Conservation (phyloP, 1,139 yeast genomes). For the Suhomyces choctaworum region DNA sequence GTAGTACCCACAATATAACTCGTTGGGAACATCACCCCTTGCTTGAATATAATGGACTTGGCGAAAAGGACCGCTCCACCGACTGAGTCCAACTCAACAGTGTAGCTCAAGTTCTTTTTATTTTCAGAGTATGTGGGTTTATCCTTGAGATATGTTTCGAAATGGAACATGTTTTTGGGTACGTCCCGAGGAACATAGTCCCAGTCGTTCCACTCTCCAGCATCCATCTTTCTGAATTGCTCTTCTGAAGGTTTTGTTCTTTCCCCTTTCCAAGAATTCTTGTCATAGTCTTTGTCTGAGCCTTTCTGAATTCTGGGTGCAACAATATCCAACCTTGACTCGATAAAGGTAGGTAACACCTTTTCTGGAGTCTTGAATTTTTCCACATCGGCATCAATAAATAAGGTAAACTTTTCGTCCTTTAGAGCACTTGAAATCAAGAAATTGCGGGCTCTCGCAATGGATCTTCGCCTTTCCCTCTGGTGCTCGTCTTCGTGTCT, state of each 20-base stretch:
- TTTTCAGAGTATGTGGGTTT: conserved; percentile 18
- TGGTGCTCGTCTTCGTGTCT: conserved; percentile 36
- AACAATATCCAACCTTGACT: conserved; percentile 38
- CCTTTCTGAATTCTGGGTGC: conserved; percentile 42
- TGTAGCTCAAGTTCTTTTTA: conserved; percentile 16
- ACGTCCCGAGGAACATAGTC: conserved; percentile 43
- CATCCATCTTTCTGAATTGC: conserved; percentile 34
- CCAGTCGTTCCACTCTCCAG: conserved; percentile 33
- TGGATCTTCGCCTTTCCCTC: conserved; percentile 32
- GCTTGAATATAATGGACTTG: conserved; percentile 41
- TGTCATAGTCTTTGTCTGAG: conserved; percentile 40
- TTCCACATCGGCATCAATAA: conserved; percentile 46
- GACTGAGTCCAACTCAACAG: conserved; percentile 44
- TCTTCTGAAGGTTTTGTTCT: conserved; percentile 37
- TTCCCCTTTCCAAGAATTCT: conserved; percentile 50
- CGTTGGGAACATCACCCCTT: conserved; percentile 49
- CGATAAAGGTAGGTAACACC: conserved; percentile 34
- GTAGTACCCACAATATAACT: conserved; percentile 47
- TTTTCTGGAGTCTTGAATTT: conserved; percentile 25
- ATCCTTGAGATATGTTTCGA: conserved; percentile 26
- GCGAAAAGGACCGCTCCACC: conserved; percentile 52
- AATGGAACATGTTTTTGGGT: conserved; percentile 31
- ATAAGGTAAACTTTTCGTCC: conserved; percentile 40
- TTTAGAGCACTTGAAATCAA: conserved; percentile 29
- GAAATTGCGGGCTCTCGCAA: conserved; percentile 40